Base-by-base conservation (phyloP, 2,329 filamentous ascomycete species). In the Diplodia seriata region DNA sequence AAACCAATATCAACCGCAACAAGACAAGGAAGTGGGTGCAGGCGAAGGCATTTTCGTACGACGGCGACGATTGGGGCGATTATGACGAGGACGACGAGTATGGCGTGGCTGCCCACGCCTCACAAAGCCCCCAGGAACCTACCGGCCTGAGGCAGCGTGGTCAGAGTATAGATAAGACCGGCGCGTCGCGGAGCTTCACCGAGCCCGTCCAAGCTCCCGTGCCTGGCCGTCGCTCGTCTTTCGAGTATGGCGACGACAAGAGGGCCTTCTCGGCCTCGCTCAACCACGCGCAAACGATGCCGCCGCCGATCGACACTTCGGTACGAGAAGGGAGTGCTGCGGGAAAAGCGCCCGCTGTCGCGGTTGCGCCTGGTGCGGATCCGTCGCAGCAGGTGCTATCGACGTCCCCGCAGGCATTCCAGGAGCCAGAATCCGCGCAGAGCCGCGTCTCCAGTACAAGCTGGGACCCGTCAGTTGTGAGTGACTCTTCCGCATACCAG, bases 21-120 rank as follows among this genome's bases (percentile, higher is more conserved):
- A 97, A 97, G 82, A 97, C 94, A 67, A 91, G 90, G 80, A 97
- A 97, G 86, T 98, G 94, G 94, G 90, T 94, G 47, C 91, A 97
- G 74, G 94, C 94, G 43, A 94, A 94, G 79, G 85, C 88, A 68
- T 89, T 91, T 73, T 91, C 88, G 76, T 98, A 98, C 76, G 94
- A 94, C 74, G 94, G 94, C 70, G 93, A 96, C 74, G 94, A 97
- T 75, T 97, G 94, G 94, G 94, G 93, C 43, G 90, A 87, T 53
- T 83, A 82, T 70, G 83, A 85, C 71, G 85, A 86, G 59, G 85
- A 88, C 66, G 83, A 86, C 66, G 83, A 85, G 68, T 84, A 85
- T 70, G 85, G 87, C 50, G 84, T 85, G 59, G 78, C 81, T 56
- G 78, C 81, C 54, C 79, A 80, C 55, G 77, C 79, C 43, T 78